phyloP scores from a whole-genome alignment of 2,329 filamentous ascomycete genomes.

The Exophiala sp. region DNA sequence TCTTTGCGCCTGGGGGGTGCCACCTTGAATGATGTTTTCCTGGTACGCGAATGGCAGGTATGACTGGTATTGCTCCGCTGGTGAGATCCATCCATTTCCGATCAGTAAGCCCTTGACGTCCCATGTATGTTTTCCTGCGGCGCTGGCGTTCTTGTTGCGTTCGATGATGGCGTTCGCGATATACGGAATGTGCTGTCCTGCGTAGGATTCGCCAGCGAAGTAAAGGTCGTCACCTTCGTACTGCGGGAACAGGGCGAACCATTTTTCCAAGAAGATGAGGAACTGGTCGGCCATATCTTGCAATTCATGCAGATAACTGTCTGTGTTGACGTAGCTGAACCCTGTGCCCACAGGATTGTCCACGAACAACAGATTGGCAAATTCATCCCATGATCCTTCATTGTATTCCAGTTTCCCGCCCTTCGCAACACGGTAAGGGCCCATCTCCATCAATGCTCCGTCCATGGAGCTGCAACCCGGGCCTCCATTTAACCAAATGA shows the following conservation, averaged over 20 bases:
- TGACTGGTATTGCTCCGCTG: conserved; percentile 78
- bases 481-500: conserved; percentile 95
- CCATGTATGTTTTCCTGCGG: conserved; percentile 54
- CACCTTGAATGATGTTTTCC: conserved; percentile 63
- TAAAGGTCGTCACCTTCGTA: conserved; percentile 90
- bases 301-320: conserved; percentile 79
- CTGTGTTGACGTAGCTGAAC: conserved; percentile 88
- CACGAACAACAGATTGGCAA: conserved; percentile 92
- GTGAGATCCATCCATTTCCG: conserved; percentile 96
- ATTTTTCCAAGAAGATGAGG: conserved; percentile 81
- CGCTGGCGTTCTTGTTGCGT: conserved; percentile 62
- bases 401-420: conserved; percentile 68
- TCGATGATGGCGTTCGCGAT: conserved; percentile 86
- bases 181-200: conserved; percentile 94
- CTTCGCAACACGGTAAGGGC: conserved; percentile 80
- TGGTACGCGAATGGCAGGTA: conserved; percentile 79
- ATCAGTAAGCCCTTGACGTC: conserved; percentile 80
- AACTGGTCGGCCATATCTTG: conserved; percentile 87
- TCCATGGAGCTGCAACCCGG: conserved; percentile 97
- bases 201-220: conserved; percentile 91
- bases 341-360: conserved; percentile 96
- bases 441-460: conserved; percentile 91
- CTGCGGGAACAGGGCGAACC: conserved; percentile 83
- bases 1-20: conserved; percentile 56
- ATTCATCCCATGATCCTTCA: conserved; percentile 97